Evolutionary conservation across 1,284 basidiomycete genomes (phyloP).

Genomic region (Fomes fomentarius): DNA sequence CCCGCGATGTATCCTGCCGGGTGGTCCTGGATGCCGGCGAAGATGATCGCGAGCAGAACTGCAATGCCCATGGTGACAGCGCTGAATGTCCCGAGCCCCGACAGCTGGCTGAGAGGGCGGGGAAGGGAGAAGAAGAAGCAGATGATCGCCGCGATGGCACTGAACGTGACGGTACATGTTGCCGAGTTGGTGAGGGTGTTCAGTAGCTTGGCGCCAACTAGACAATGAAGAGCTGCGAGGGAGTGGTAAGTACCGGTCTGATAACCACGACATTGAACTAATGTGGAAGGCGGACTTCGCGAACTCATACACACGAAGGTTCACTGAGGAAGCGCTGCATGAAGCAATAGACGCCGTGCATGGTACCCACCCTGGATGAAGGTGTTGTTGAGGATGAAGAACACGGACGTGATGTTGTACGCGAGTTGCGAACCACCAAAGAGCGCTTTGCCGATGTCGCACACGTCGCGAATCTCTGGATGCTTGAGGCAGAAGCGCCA

Average conservation of each 20-base stretch:
- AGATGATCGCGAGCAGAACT: constrained; percentile 57
- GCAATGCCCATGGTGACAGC: constrained; percentile 60
- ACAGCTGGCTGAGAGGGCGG: constrained; percentile 55
- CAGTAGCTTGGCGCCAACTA: constrained; percentile 49
- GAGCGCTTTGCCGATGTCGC: constrained; percentile 62
- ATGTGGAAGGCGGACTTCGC: too few relatives aligned
- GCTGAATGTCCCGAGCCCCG: constrained; percentile 44
- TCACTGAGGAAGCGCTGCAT: too few relatives aligned
- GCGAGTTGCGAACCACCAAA: constrained; percentile 49
- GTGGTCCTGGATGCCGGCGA: constrained; percentile 52
- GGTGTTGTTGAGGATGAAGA: constrained; percentile 54
- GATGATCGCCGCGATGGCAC: constrained; percentile 44
- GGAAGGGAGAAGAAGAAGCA: constrained; percentile 55
- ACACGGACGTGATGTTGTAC: constrained; percentile 50
- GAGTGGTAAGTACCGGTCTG: not conserved
- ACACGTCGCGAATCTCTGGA: constrained; percentile 63
- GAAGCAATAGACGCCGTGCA: too few relatives aligned
- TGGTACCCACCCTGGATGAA: constrained; percentile 47
- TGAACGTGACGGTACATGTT: constrained; percentile 59
- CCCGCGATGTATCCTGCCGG: constrained; percentile 44
- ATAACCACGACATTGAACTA: too few relatives aligned
- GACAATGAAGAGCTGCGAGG: constrained; percentile 42
- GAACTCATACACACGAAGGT: too few relatives aligned
- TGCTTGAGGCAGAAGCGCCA: constrained; percentile 64
- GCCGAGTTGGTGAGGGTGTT: constrained; percentile 64